These are phyloP conservation scores for Trichocomaceae sp. DNA, from an alignment of 2,329 filamentous ascomycete species.

Conservation along the genomic window DNA sequence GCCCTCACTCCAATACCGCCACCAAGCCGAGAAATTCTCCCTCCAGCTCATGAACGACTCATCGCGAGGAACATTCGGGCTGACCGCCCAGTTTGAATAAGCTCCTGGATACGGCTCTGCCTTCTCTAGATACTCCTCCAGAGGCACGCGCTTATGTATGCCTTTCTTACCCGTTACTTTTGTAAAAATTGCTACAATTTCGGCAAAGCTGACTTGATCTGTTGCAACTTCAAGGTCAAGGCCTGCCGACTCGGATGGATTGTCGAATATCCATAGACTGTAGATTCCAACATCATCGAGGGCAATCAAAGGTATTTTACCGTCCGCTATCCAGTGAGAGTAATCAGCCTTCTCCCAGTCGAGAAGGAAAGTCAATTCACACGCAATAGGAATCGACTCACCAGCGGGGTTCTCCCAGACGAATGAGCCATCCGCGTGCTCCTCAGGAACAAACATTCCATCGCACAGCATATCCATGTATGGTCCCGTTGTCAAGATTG, in stretches of 20 bases:
- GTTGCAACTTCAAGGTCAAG: constrained; percentile 16
- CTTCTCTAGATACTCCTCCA: constrained; percentile 9
- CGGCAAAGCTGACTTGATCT: constrained; percentile 13
- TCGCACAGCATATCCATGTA: constrained; percentile 41
- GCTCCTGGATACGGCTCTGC: constrained; percentile 9
- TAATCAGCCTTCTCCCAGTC: not conserved
- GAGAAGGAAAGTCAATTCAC: not conserved
- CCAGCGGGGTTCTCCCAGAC: constrained; percentile 14
- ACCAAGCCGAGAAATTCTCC: constrained; percentile 11
- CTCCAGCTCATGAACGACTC: constrained; percentile 12
- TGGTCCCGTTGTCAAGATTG: constrained; percentile 39
- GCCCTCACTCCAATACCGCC: constrained; percentile 12
- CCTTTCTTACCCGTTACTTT: constrained; percentile 9
- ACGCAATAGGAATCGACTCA: not conserved
- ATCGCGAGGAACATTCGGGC: constrained; percentile 2
- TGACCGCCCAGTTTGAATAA: constrained; percentile 6
- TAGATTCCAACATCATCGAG: constrained; percentile 18
- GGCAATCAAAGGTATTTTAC: constrained; percentile 15
- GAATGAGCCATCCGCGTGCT: constrained; percentile 15
- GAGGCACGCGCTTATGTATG: constrained; percentile 1
- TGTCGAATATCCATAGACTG: constrained; percentile 17
- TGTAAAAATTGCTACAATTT: constrained; percentile 5
- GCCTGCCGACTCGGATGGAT: constrained; percentile 13
- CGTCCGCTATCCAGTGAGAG: not conserved
- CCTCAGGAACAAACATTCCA: constrained; percentile 15